Evolutionary conservation across 1,284 basidiomycete species (phyloP).

Genomic region (Cutaneotrichosporon curvatum): DNA sequence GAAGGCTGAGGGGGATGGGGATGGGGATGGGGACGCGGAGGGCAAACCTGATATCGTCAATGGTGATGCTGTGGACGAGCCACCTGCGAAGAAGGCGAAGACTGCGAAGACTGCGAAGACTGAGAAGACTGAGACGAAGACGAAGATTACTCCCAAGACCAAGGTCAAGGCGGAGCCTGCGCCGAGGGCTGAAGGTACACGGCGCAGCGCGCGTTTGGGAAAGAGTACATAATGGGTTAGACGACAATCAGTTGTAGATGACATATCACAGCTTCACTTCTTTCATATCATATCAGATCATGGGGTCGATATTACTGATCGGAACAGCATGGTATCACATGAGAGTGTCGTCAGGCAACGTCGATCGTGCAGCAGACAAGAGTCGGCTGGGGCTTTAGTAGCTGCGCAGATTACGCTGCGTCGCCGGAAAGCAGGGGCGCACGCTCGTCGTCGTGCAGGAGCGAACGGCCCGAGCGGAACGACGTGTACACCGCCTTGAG

Average conservation of each 20-base stretch:
- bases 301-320: no score
- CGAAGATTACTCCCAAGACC: no score
- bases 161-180: slow-evolving; percentile 9
- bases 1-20: background rate
- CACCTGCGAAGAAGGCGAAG: background rate
- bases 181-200: slow-evolving; percentile 6
- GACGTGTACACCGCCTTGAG: slow-evolving; percentile 53
- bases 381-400: no score
- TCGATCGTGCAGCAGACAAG: no score
- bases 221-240: background rate
- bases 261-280: no score
- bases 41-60: background rate
- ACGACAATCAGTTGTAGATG: no score
- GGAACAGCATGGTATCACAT: no score
- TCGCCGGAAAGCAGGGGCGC: slow-evolving; percentile 57
- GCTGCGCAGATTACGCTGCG: background rate
- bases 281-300: no score
- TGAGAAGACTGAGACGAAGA: background rate
- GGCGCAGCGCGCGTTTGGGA: slow-evolving; percentile 10
- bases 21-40: background rate
- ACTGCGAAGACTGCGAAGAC: background rate
- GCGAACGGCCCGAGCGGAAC: slow-evolving; percentile 40
- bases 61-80: background rate
- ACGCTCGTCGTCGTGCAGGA: slow-evolving; percentile 75
- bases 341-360: no score